Evolutionary conservation across 345 rosid species (phyloP), one percentile per base, ranked within the genome.

Genomic region (Nasturtium officinale): DNA sequence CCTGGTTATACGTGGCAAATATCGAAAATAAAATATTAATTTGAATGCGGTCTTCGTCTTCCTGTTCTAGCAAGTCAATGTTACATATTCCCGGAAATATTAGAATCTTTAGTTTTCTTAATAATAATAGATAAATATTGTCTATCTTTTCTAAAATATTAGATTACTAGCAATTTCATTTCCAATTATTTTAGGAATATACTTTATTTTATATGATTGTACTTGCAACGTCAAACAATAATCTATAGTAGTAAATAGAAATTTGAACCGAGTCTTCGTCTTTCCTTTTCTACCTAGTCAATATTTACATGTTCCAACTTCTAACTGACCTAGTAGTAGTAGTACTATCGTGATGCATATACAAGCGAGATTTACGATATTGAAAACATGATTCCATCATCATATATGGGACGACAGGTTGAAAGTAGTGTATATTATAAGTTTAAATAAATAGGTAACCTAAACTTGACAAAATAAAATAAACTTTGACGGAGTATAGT

Each of bases 211-310:
- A 33, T 65, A 33, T 46, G 43, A 46, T 56, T n/a, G n/a, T 56
- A 57, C 50, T 65, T 57, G 53, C 45, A 58, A 57, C 58, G 78
- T 66, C 78, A 74, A 74, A 57, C 25, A 37, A 37, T n/a, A n/a
- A n/a, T n/a, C n/a, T n/a, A n/a, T n/a, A n/a, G n/a, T 51, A 20
- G 52, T 51, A 30, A 7, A 23, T 11, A 32, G 50, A 11, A 8
- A 16, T n/a, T 33, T 43, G 65, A 76, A 33, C 70, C 25, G 21
- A 64, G 75, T 69, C 79, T 76, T 68, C 45, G 65, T 69, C 75
- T 54, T 30, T 61, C 21, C 37, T 3, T 15, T 66, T 50, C 37
- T 20, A 51, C 48, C 56, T 33, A 61, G 65, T 68, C 74, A 68
- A 42, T 61, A 10, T 51, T 51, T 68, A 61, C 65, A 55, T 69